Base-by-base conservation (phyloP, 2,329 filamentous ascomycete genomes). In the Didymella exigua region DNA sequence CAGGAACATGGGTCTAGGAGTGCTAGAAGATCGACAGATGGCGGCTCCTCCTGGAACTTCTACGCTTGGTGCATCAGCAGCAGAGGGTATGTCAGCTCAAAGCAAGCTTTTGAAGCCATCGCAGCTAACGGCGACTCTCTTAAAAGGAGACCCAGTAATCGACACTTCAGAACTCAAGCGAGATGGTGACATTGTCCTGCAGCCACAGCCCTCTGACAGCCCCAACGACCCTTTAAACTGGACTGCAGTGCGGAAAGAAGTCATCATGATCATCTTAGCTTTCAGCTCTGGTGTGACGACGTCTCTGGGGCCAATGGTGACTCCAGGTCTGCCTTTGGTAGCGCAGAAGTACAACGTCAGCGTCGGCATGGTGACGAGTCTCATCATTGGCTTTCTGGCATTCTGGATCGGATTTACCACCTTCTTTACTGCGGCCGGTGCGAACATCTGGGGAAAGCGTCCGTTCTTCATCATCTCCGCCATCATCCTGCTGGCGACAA, bases 161-260 rank as follows among this genome's bases (percentile, higher is more conserved):
- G 66, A 69, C 29, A 53, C 49, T 1, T 65, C 49, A 9, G 41
- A 67, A 10, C 55, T 77, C 43, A 78, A 78, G 65, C 74, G 74
- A 41, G 68, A 73, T 49, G 88, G 89, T 21, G 77, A 82, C 11
- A 89, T 93, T 65, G 91, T 97, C 61, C 84, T 97, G 29, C 89
- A 95, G 13, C 93, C 93, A 3, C 93, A 97, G 68, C 93, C 93
- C 2, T 93, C 89, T 54, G 89, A 96, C 74, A 91, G 93, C 72
- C 91, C 91, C 3, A 93, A 96, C 71, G 93, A 97, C 75, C 93
- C 91, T 24, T 80, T 96, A 16, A 75, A 75, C 48, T 76, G 59
- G 59, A 62, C 61, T 26, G 55, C 51, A 5, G 52, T 56, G 4
- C 65, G 71, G 41, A 74, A 74, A 43, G 67, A 73, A 33, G 64